Evolutionary conservation across 495 filamentous ascomycete genomes (phyloP).

Genomic region (Talaromyces proteolyticus): DNA sequence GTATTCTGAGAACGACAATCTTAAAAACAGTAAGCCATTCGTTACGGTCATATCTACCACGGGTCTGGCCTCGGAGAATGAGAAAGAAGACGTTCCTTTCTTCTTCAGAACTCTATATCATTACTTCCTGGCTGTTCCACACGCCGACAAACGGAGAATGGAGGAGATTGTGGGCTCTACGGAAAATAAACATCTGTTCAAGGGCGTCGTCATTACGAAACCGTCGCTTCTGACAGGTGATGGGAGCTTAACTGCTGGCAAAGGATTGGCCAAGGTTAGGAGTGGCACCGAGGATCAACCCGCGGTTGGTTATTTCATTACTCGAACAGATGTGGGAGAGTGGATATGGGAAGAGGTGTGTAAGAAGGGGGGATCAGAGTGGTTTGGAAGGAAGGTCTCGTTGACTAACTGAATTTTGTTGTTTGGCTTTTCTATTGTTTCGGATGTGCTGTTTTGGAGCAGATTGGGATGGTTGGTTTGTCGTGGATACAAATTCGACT

Average conservation of each 20-base stretch:
- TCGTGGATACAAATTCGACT: background rate
- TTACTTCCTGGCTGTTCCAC: constrained; percentile 21
- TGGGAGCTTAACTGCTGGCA: constrained; percentile 10
- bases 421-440: constrained; percentile 11
- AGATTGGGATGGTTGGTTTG: background rate
- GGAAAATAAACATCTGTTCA: constrained; percentile 12
- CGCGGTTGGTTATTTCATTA: constrained; percentile 34
- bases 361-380: constrained; percentile 21
- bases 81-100: constrained; percentile 25
- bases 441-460: background rate
- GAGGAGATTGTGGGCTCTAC: constrained; percentile 18
- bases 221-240: constrained; percentile 29
- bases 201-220: constrained; percentile 23
- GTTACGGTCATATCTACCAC: constrained; percentile 21
- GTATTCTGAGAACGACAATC: background rate
- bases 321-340: constrained; percentile 28
- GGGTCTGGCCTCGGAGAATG: constrained; percentile 14
- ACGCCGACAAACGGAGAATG: constrained; percentile 33
- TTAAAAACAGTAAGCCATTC: constrained; percentile 13
- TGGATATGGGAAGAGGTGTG: constrained; percentile 33
- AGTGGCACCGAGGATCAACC: constrained; percentile 27
- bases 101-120: constrained; percentile 27
- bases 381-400: constrained; percentile 29
- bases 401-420: constrained; percentile 23
- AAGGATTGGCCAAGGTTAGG: constrained; percentile 15